These are phyloP conservation scores for Daldinia loculata DNA, from an alignment of 495 filamentous ascomycete genomes.

Conservation along the genomic window DNA sequence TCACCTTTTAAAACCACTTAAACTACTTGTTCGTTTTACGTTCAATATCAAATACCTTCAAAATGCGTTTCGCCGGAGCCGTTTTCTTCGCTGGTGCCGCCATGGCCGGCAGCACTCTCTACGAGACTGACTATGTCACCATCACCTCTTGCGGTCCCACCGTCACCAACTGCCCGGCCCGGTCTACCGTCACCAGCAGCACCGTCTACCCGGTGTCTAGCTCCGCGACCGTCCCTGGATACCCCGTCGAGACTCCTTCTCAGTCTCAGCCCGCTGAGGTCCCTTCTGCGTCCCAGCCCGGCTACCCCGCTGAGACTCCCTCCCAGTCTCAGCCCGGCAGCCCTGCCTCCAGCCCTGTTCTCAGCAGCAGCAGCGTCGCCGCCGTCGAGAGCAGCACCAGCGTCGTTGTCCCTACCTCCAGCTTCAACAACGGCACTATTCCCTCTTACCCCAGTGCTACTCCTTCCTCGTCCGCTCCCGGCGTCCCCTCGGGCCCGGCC, in stretches of 20 bases:
- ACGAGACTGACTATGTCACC: conserved; percentile 64
- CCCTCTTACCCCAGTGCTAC: conserved; percentile 51
- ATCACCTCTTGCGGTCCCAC: conserved; percentile 62
- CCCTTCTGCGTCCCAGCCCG: conserved; percentile 14
- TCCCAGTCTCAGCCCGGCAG: conserved; percentile 18
- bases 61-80: conserved; percentile 63
- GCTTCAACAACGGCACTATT: conserved; percentile 22
- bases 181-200: conserved; percentile 51
- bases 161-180: conserved; percentile 64
- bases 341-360: conserved; percentile 22
- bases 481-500: conserved; percentile 23
- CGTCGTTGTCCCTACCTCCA: background rate
- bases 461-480: conserved; percentile 33
- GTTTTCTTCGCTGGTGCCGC: conserved; percentile 62
- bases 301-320: conserved; percentile 51
- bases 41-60: conserved; percentile 54
- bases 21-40: conserved; percentile 48
- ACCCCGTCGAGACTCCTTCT: background rate
- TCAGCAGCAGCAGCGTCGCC: background rate
- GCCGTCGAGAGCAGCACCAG: background rate
- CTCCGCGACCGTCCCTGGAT: conserved; percentile 31
- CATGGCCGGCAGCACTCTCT: conserved; percentile 61
- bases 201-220: conserved; percentile 52
- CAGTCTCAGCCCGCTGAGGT: background rate
- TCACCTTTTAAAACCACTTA: conserved; percentile 29